Conservation (phyloP, 805 yeast genomes). For the Suhomyces faveliae region DNA sequence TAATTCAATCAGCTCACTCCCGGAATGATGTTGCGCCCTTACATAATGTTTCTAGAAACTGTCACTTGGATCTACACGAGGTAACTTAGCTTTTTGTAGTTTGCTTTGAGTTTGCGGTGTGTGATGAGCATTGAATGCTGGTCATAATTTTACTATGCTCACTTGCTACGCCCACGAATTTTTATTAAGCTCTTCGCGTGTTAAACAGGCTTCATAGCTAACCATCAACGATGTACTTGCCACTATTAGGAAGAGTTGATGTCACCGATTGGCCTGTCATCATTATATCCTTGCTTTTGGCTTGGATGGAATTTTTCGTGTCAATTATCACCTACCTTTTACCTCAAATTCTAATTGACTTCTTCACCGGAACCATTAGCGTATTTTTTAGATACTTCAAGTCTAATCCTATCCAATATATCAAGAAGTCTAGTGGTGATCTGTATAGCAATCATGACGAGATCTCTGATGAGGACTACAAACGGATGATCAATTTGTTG, state of each 20-base stretch:
- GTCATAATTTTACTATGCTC: background rate
- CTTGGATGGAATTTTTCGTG: constrained; percentile 50
- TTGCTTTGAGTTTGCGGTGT: background rate
- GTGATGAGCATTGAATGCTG: background rate
- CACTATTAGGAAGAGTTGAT: constrained; percentile 37
- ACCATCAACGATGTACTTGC: constrained; percentile 11
- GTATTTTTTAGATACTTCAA: constrained; percentile 25
- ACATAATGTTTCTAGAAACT: background rate
- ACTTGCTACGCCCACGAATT: background rate
- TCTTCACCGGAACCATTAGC: constrained; percentile 31
- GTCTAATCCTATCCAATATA: constrained; percentile 26
- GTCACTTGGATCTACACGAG: background rate
- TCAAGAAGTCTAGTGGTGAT: constrained; percentile 9
- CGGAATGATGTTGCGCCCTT: background rate
- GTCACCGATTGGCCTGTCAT: constrained; percentile 51
- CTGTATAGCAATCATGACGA: constrained; percentile 21
- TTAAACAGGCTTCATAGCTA: background rate
- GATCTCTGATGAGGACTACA: constrained; percentile 22
- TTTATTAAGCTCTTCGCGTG: background rate
- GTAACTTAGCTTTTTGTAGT: background rate
- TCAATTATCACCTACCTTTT: constrained; percentile 45
- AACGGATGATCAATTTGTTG: constrained; percentile 37
- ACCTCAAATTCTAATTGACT: constrained; percentile 42
- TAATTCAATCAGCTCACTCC: background rate
- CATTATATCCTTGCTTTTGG: constrained; percentile 41